Evolutionary conservation across 2,329 filamentous ascomycete species (phyloP).

Genomic region (Emmonsiellopsis sp.): DNA sequence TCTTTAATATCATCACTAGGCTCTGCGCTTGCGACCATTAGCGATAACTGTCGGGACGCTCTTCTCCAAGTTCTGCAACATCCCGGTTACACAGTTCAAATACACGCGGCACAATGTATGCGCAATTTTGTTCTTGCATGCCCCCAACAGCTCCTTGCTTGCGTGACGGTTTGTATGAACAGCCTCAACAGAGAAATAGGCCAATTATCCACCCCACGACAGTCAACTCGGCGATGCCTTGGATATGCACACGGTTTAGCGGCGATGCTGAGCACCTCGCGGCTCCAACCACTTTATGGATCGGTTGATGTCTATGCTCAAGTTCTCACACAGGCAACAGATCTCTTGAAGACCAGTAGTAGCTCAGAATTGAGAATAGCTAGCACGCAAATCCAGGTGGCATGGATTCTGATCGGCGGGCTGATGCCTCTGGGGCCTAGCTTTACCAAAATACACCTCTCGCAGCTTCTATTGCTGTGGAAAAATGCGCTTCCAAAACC

Average conservation of each 20-base stretch:
- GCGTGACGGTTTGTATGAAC: slow-evolving; percentile 93
- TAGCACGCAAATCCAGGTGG: slow-evolving; percentile 91
- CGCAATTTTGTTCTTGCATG: slow-evolving; percentile 83
- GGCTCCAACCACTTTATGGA: slow-evolving; percentile 79
- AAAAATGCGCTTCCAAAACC: slow-evolving; percentile 95
- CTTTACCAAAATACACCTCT: slow-evolving; percentile 97
- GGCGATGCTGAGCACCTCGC: slow-evolving; percentile 81
- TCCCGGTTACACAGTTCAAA: slow-evolving; percentile 91
- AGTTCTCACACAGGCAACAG: slow-evolving; percentile 83
- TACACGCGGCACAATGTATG: slow-evolving; percentile 77
- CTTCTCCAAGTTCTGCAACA: slow-evolving; percentile 86
- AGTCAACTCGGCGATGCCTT: slow-evolving; percentile 73
- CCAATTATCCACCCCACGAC: slow-evolving; percentile 63
- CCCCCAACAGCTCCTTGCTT: slow-evolving; percentile 82
- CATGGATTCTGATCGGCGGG: slow-evolving; percentile 93
- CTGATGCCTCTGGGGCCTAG: slow-evolving; percentile 94
- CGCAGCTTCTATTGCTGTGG: slow-evolving; percentile 87
- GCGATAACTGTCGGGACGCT: slow-evolving; percentile 76
- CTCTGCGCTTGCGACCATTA: slow-evolving; percentile 68
- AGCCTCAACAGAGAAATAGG: slow-evolving; percentile 80
- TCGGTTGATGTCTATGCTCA: slow-evolving; percentile 92
- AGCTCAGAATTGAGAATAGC: slow-evolving; percentile 85
- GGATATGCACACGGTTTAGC: slow-evolving; percentile 89
- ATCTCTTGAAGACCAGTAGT: slow-evolving; percentile 82
- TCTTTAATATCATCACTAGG: slow-evolving; percentile 72